Conservation (phyloP, 495 filamentous ascomycete genomes). For the Talaromyces stipitatus region DNA sequence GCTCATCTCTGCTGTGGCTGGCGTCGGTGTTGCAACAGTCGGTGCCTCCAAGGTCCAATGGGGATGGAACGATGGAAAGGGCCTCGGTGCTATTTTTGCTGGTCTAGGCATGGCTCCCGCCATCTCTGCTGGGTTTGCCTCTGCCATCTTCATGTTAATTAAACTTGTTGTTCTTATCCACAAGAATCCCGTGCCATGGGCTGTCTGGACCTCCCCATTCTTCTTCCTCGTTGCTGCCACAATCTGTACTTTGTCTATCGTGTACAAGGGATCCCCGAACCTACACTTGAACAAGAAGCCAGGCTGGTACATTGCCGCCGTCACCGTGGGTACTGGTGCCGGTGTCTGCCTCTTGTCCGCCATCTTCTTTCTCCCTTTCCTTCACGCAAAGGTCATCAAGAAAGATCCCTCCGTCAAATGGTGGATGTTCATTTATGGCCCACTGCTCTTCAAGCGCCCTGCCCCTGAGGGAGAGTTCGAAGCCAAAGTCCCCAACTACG, state of each 20-base stretch:
- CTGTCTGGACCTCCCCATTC: slow-evolving; percentile 49
- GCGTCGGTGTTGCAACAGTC: slow-evolving; percentile 53
- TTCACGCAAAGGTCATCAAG: slow-evolving; percentile 47
- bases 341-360: slow-evolving; percentile 44
- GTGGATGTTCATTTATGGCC: slow-evolving; percentile 46
- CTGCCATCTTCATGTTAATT: slow-evolving; percentile 54
- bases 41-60: slow-evolving; percentile 50
- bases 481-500: slow-evolving; percentile 46
- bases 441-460: slow-evolving; percentile 42
- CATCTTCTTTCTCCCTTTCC: slow-evolving; percentile 54
- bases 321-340: slow-evolving; percentile 45
- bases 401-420: slow-evolving; percentile 45
- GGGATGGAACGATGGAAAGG: slow-evolving; percentile 55
- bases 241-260: slow-evolving; percentile 52
- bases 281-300: slow-evolving; percentile 49
- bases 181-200: slow-evolving; percentile 48
- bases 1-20: slow-evolving; percentile 53
- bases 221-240: slow-evolving; percentile 52
- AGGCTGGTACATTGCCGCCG: slow-evolving; percentile 44
- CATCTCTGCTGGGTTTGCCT: slow-evolving; percentile 49
- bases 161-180: slow-evolving; percentile 51
- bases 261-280: slow-evolving; percentile 57
- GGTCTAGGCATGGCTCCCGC: slow-evolving; percentile 53
- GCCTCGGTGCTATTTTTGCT: slow-evolving; percentile 54
- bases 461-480: slow-evolving; percentile 29